Base-by-base conservation (phyloP, 257 asterid species). In the Scutellaria barbata region DNA sequence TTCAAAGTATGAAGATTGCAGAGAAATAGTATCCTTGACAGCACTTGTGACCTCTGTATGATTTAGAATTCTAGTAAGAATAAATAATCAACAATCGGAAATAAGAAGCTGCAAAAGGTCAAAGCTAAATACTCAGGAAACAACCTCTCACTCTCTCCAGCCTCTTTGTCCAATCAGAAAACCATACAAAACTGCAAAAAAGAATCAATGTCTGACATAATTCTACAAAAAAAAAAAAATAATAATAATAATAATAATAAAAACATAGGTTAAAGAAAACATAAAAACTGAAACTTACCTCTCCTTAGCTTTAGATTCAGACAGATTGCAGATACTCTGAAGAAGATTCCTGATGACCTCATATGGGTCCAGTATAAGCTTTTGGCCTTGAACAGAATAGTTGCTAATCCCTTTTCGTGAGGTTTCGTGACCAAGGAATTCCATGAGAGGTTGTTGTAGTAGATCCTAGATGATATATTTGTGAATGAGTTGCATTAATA, bases 361-460 rank as follows among this genome's bases (percentile, higher is more conserved):
- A 77, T 22, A 85, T 59, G 90, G 74, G 74, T 80, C 90, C 66
- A 52, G 80, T 46, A 59, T 77, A 73, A 67, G 65, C 62, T 63
- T 77, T 66, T 80, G 65, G 56, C 70, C 81, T 71, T 78, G 76
- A 51, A 57, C 8, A 64, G 82, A 66, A 69, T 74, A 82, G 59
- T 63, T 62, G 70, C 73, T 72, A 7, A 63, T 54, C 69, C 79
- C 89, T 14, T 74, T 81, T 71, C 70, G 81, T 69, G 82, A 71
- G 13, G 79, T 66, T 85, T 85, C 92, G 74, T 78, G 87, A 48
- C 82, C 84, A 73, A 95, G 81, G 64, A 88, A 75, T 58, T 83
- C 85, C 82, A 84, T 43, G 22, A 88, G 87, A 41, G 98, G 97
- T 81, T 89, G 95, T 69, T 88, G 95, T 69, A 95, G 87, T 30